phyloP scores from a whole-genome alignment of 2,329 filamentous ascomycete genomes.

The Chaetomium olivaceum region DNA sequence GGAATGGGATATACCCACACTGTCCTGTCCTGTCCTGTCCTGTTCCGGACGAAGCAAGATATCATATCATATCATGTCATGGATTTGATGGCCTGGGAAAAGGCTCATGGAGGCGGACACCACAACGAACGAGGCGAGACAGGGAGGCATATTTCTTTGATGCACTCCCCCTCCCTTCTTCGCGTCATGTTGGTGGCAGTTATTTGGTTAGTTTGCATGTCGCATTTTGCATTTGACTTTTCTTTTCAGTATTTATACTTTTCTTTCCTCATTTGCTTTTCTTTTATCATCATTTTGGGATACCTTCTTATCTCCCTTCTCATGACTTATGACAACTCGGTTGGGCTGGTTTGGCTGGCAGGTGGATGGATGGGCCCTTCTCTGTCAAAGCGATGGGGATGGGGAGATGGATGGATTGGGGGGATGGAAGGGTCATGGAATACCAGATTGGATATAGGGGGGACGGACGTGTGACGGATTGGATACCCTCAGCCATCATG shows the following conservation, averaged over 20 bases:
- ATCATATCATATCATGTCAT: not conserved
- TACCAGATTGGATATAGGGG: conserved; percentile 13
- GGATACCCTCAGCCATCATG: not conserved
- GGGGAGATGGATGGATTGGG: not conserved
- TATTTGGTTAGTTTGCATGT: not conserved
- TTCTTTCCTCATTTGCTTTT: not conserved
- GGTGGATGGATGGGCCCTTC: not conserved
- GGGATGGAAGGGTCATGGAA: not conserved
- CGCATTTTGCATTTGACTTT: not conserved
- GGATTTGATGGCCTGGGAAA: not conserved
- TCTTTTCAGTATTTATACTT: not conserved
- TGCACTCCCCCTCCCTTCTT: not conserved
- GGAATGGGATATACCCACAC: not conserved
- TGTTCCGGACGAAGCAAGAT: not conserved
- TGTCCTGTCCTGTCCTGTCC: too few species aligned
- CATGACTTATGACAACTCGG: conserved; percentile 12
- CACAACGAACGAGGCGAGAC: not conserved
- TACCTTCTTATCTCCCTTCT: conserved; percentile 9
- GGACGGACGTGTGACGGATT: not conserved
- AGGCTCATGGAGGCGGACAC: not conserved
- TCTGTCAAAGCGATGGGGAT: too few species aligned
- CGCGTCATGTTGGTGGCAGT: not conserved
- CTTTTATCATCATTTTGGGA: not conserved
- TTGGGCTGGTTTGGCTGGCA: not conserved
- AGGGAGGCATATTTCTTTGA: not conserved